phyloP scores from a whole-genome alignment of 2,329 filamentous ascomycete species.

The Purpureocillium lavendulum region DNA sequence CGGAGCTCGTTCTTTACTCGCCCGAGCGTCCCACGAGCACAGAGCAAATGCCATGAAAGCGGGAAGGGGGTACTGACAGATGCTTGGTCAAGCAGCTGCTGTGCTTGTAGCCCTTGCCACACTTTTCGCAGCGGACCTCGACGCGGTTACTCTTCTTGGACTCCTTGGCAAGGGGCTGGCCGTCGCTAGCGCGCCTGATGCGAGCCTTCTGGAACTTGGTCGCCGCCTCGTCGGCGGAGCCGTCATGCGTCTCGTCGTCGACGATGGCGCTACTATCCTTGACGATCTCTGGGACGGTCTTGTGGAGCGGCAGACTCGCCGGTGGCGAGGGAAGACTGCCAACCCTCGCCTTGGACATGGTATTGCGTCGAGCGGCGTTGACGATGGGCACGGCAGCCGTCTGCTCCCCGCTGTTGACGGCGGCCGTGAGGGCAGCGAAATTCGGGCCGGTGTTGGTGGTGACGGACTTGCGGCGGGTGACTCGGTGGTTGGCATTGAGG shows the following conservation, averaged over 20 bases:
- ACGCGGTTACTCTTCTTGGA: constrained; percentile 76
- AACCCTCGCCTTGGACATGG: constrained; percentile 57
- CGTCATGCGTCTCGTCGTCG: constrained; percentile 57
- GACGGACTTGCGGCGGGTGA: constrained; percentile 91
- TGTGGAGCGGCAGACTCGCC: constrained; percentile 57
- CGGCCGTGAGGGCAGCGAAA: constrained; percentile 67
- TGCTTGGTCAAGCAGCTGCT: constrained; percentile 99
- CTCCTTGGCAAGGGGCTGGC: constrained; percentile 71
- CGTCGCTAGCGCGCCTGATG: constrained; percentile 68
- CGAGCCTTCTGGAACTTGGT: constrained; percentile 40
- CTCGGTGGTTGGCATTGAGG: constrained; percentile 73
- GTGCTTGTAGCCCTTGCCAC: constrained; percentile 99
- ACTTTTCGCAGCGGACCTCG: constrained; percentile 93
- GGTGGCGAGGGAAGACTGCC: constrained; percentile 55
- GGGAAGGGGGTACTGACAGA: constrained; percentile 83
- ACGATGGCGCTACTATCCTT: constrained; percentile 62
- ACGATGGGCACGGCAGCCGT: constrained; percentile 48
- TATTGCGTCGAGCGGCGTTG: constrained; percentile 53
- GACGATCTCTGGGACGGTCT: constrained; percentile 35
- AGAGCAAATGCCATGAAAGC: constrained; percentile 27
- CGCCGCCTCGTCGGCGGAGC: constrained; percentile 46
- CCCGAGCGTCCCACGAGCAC: no score
- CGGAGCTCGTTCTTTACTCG: no score
- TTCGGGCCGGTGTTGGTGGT: constrained; percentile 68
- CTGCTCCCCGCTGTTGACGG: constrained; percentile 58